phyloP scores from a whole-genome alignment of 768 basidiomycete species.

The Tulasnella sp. region DNA sequence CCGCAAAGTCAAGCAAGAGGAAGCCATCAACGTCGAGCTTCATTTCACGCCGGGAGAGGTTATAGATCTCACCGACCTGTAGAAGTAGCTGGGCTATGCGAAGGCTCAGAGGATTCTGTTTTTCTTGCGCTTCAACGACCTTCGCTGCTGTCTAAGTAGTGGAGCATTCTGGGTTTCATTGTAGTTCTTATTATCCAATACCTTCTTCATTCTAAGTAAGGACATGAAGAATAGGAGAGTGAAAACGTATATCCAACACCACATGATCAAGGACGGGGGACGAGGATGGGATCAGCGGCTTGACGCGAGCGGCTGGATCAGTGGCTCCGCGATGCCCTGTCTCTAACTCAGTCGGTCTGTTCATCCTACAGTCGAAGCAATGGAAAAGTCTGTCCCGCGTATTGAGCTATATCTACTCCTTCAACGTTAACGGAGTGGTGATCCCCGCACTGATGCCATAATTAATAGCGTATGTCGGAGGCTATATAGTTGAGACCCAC shows the following conservation, averaged over 20 bases:
- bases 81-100: not conserved
- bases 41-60: not conserved
- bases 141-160: not conserved
- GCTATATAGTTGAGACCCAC: too few species aligned
- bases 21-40: not conserved
- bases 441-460: too few species aligned
- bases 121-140: not conserved
- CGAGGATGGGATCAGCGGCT: too few species aligned
- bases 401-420: too few species aligned
- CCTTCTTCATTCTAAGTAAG: not conserved
- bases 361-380: too few species aligned
- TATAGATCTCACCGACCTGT: not conserved
- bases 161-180: not conserved
- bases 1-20: not conserved
- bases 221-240: not conserved
- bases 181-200: not conserved
- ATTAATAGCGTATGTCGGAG: too few species aligned
- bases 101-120: not conserved
- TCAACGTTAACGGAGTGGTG: too few species aligned
- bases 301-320: too few species aligned
- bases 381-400: too few species aligned
- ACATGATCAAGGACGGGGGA: too few species aligned
- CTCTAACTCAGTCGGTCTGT: too few species aligned
- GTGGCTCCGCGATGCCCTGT: too few species aligned
- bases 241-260: not conserved